Evolutionary conservation across 208 protist species (phyloP), one percentile per base, ranked within the genome.

Genomic region (Borovskyia barvae): DNA sequence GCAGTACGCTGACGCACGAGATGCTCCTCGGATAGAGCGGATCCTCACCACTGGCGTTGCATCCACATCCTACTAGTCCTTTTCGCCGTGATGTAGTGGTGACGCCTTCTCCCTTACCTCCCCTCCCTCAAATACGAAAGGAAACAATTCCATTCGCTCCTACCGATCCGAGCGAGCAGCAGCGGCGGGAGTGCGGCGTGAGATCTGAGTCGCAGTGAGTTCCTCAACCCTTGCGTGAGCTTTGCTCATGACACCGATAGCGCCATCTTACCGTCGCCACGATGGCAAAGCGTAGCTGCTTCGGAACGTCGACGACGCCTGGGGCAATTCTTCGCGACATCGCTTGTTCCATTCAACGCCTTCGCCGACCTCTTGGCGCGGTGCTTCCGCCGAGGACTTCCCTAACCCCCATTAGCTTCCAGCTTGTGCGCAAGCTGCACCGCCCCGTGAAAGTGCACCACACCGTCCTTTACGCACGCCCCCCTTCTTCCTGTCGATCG

Each of bases 361-460:
- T 97, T 97, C 73, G 96, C 91, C 26, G 96, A 98, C 77, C 92
- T 87, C 43, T 73, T 85, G 72, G 92, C 97, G 59, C 97, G 97
- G 78, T 97, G 90, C 87, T 92, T 97, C 59, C 96, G 97, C 71
- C 82, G 96, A 17, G 79, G 77, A n/a, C 69, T 97, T 39, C 94
- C 97, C 75, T 80, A 88, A n/a, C n/a, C 65, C 87, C 85, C 19
- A 87, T 76, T 12, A 36, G 97, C n/a, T 98, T 97, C 83, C 77
- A 76, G 43, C 68, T 84, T 64, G 50, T 97, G 14, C 96, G 97
- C 79, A 97, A 97, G 72, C 66, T 85, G 29, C 96, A 98, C 65
- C 96, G 97, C 77, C 76, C n/a, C 78, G 15, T 94, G 85, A 64
- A 87, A 82, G 58, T 90, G 82, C 70, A 92, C 82, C 1, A 93